Evolutionary conservation across 2,329 filamentous ascomycete species (phyloP).

Genomic region (Thelonectria rubi): DNA sequence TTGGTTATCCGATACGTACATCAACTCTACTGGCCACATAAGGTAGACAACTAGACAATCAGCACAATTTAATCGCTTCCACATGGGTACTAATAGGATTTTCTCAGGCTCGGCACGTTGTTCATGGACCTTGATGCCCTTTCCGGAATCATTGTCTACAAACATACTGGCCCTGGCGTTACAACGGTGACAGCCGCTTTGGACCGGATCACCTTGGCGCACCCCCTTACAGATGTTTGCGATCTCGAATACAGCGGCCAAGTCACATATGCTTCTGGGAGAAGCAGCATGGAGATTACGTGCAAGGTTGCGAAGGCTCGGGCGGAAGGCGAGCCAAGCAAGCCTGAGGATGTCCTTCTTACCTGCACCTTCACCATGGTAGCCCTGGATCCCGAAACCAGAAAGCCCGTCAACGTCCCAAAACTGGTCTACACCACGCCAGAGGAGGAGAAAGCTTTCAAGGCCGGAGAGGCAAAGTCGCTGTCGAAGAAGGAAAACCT

Average conservation of each 20-base stretch:
- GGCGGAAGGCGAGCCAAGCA: conserved; percentile 62
- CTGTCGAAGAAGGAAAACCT: conserved; percentile 38
- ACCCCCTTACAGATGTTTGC: conserved; percentile 79
- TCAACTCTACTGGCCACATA: conserved; percentile 79
- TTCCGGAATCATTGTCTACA: conserved; percentile 79
- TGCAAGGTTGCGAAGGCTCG: conserved; percentile 76
- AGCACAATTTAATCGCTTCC: background rate
- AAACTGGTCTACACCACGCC: conserved; percentile 37
- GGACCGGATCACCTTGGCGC: conserved; percentile 66
- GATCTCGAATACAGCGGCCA: conserved; percentile 75
- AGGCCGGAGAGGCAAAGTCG: conserved; percentile 41
- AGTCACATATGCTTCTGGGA: conserved; percentile 74
- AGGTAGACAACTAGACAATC: conserved; percentile 45
- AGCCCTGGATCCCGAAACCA: conserved; percentile 41
- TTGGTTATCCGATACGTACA: conserved; percentile 80
- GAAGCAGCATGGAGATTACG: conserved; percentile 78
- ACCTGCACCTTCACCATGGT: conserved; percentile 52
- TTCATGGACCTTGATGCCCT: conserved; percentile 85
- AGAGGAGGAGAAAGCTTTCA: conserved; percentile 43
- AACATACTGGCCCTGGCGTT: conserved; percentile 66
- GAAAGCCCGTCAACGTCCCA: conserved; percentile 41
- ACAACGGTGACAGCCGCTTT: conserved; percentile 60
- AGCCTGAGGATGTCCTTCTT: conserved; percentile 54
- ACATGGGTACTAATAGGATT: background rate
- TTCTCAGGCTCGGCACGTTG: conserved; percentile 67